Conservation (phyloP, 129 eudicot genomes). For the Glebionis coronaria region DNA sequence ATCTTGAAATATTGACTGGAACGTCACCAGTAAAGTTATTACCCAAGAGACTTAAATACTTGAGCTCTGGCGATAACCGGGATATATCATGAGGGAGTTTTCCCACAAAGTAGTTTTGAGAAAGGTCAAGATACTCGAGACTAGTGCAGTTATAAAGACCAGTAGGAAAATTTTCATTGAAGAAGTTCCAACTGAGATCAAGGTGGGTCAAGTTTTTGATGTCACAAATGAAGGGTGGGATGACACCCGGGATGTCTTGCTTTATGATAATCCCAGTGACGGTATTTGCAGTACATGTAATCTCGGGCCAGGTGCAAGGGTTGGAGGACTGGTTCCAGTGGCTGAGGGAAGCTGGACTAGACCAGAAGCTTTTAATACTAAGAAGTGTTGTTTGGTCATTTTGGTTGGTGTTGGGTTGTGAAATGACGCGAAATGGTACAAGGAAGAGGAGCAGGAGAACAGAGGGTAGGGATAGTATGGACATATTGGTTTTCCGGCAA, state of each 20-base stretch:
- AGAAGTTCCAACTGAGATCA: constrained; percentile 38
- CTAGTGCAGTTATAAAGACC: constrained; percentile 57
- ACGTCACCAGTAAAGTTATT: constrained; percentile 81
- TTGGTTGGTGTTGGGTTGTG: constrained; percentile 34
- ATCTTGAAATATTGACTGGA: constrained; percentile 43
- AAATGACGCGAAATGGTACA: constrained; percentile 41
- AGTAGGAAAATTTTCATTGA: constrained; percentile 54
- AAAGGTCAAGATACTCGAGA: constrained; percentile 55
- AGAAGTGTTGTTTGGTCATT: constrained; percentile 53
- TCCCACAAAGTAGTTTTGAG: constrained; percentile 51
- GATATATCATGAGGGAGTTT: constrained; percentile 39
- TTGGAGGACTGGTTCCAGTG: constrained; percentile 56
- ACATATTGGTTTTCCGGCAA: constrained; percentile 10
- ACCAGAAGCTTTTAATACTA: constrained; percentile 49
- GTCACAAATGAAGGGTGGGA: constrained; percentile 64
- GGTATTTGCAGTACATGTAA: constrained; percentile 39
- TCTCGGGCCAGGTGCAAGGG: constrained; percentile 70
- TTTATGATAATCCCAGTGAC: constrained; percentile 33
- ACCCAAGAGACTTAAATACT: constrained; percentile 28
- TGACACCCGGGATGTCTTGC: constrained; percentile 25
- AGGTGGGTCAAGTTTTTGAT: constrained; percentile 53
- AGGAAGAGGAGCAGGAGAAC: constrained; percentile 32
- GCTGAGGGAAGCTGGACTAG: constrained; percentile 36
- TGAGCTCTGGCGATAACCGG: constrained; percentile 41
- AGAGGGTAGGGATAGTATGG: constrained; percentile 21